A percentile compares a stretch with the other conserved stretches of the same genome.
These are phyloP conservation scores for Populus davidiana DNA, from an alignment of 345 rosid species.

Conservation along the genomic window DNA sequence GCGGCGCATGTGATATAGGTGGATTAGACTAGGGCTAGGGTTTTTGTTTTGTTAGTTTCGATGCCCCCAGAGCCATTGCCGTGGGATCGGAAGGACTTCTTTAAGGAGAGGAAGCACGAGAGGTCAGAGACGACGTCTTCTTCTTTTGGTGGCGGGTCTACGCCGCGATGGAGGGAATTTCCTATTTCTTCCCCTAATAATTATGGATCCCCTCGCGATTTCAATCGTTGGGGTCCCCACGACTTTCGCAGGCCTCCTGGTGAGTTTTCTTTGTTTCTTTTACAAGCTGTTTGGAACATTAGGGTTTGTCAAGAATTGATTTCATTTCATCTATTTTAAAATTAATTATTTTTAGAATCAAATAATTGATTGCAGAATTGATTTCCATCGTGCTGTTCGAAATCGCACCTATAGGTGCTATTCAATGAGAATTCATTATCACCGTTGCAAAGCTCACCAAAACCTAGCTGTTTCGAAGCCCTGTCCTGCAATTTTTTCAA, in stretches of 20 bases:
- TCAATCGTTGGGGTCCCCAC: constrained; percentile 55
- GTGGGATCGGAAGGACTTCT: constrained; percentile 88
- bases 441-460: not conserved
- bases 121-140: constrained; percentile 45
- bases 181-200: constrained; percentile 44
- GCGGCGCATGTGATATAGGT: not conserved
- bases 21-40: constrained; percentile 20
- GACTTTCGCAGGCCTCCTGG: constrained; percentile 84
- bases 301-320: not conserved
- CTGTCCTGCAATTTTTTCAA: not conserved
- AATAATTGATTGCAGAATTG: not conserved
- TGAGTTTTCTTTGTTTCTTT: constrained; percentile 19
- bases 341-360: not conserved
- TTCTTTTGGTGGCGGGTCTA: constrained; percentile 36
- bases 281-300: no score
- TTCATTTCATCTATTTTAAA: not conserved
- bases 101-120: constrained; percentile 83
- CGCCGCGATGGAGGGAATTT: constrained; percentile 74
- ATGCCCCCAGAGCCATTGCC: constrained; percentile 97
- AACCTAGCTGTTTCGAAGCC: not conserved
- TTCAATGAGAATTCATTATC: not conserved
- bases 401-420: not conserved
- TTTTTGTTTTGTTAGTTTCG: constrained; percentile 25
- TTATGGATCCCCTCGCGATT: constrained; percentile 46
- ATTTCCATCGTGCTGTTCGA: not conserved